phyloP scores from a whole-genome alignment of 352 stramenopile genomes.

The Phytopythium montanum region DNA sequence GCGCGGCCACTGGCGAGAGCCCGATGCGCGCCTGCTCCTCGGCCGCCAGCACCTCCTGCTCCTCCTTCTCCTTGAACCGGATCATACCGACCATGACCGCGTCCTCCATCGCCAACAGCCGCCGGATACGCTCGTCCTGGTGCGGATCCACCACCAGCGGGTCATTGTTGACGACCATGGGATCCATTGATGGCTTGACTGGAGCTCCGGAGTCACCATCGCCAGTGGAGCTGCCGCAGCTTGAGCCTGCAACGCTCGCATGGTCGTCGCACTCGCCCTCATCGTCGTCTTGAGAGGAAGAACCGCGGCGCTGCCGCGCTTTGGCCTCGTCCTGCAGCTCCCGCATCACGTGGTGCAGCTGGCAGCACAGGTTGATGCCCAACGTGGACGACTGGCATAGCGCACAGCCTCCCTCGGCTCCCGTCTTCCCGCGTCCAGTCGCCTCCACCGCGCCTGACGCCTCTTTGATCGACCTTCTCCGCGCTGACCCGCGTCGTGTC shows the following conservation, averaged over 20 bases:
- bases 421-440: neutral
- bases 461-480: neutral
- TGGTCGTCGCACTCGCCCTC: neutral
- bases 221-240: neutral
- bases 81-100: constrained; percentile 54
- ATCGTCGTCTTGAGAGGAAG: neutral
- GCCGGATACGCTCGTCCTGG: constrained; percentile 26
- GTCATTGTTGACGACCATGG: neutral
- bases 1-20: constrained; percentile 42
- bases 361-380: constrained; percentile 59
- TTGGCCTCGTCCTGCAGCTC: constrained; percentile 35
- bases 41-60: constrained; percentile 20
- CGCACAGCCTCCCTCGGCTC: constrained; percentile 13
- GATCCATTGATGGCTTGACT: neutral
- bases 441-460: neutral
- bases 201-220: neutral
- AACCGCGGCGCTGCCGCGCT: constrained; percentile 3
- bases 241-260: neutral
- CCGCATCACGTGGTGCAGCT: constrained; percentile 51
- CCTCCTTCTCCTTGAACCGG: constrained; percentile 60
- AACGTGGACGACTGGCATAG: constrained; percentile 59
- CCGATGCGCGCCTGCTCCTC: constrained; percentile 35
- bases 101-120: constrained; percentile 57
- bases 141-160: neutral
- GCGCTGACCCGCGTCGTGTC: neutral